These are phyloP conservation scores for Penicillium steckii DNA, from an alignment of 495 filamentous ascomycete species.

Conservation along the genomic window DNA sequence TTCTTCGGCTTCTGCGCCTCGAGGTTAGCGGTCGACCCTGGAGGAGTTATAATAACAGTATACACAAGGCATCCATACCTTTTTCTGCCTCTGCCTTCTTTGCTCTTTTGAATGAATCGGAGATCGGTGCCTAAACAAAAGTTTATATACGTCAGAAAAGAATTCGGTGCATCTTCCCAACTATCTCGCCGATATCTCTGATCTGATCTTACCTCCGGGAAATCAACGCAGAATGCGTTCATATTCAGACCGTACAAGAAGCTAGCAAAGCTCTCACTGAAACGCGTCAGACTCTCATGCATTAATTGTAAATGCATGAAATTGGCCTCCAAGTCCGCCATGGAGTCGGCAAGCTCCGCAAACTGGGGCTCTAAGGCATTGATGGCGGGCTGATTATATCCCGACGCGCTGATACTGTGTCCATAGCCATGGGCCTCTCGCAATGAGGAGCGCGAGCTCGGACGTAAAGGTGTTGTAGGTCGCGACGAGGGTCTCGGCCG, in stretches of 20 bases:
- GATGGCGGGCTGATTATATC: constrained; percentile 67
- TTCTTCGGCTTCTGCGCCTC: constrained; percentile 35
- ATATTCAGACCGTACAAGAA: constrained; percentile 97
- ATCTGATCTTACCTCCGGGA: constrained; percentile 70
- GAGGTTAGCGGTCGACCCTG: constrained; percentile 9
- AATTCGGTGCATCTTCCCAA: constrained; percentile 1
- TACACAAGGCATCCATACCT: constrained; percentile 24
- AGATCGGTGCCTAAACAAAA: constrained; percentile 55
- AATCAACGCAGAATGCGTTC: constrained; percentile 99
- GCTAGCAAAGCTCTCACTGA: constrained; percentile 93
- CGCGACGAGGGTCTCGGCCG: constrained; percentile 59
- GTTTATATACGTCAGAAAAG: background rate
- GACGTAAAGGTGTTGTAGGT: constrained; percentile 89
- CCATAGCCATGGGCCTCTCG: constrained; percentile 65
- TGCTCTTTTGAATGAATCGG: constrained; percentile 71
- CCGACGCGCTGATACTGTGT: constrained; percentile 33
- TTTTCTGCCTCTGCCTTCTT: constrained; percentile 52
- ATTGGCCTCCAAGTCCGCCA: constrained; percentile 94
- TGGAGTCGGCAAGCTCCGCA: constrained; percentile 88
- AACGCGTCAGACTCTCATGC: constrained; percentile 92
- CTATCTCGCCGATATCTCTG: background rate
- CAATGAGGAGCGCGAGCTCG: constrained; percentile 84
- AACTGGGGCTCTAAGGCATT: constrained; percentile 84
- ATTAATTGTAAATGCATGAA: constrained; percentile 96
- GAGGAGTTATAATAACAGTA: background rate